These are phyloP conservation scores for Lavandula angustifolia DNA, from an alignment of 257 asterid genomes.

Conservation along the genomic window DNA sequence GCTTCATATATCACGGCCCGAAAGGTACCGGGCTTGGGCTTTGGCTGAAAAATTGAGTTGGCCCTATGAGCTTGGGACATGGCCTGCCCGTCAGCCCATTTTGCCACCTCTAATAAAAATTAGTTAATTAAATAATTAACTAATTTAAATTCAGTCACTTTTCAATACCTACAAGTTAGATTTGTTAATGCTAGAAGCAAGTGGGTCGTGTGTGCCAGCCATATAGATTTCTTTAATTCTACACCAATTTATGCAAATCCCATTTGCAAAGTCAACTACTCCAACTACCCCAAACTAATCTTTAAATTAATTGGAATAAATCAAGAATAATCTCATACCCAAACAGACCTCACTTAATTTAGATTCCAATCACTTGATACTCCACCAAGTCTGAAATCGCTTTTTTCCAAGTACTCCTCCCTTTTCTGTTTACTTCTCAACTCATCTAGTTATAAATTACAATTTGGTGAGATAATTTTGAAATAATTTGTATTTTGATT, in stretches of 20 bases:
- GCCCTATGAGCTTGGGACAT: too few relatives aligned
- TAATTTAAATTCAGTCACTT: neutral
- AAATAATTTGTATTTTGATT: too few relatives aligned
- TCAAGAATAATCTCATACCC: conserved; percentile 21
- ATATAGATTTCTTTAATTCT: neutral
- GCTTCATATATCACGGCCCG: too few relatives aligned
- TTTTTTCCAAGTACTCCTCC: too few relatives aligned
- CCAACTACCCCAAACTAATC: neutral
- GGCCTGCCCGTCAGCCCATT: too few relatives aligned
- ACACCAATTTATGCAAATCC: conserved; percentile 9
- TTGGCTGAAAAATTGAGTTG: too few relatives aligned
- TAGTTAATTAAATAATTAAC: neutral
- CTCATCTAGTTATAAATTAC: neutral
- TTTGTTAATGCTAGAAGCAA: conserved; percentile 7
- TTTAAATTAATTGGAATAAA: conserved; percentile 15
- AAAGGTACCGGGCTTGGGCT: too few relatives aligned
- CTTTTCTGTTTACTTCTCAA: neutral
- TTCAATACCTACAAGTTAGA: conserved; percentile 18
- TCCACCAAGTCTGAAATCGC: neutral
- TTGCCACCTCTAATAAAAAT: too few relatives aligned
- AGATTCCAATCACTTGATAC: neutral
- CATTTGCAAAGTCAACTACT: conserved; percentile 34
- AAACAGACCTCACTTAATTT: neutral
- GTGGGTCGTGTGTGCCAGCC: conserved; percentile 19
- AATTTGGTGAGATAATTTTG: too few relatives aligned